A percentile compares a stretch with the other conserved stretches of the same genome.
phyloP scores from a whole-genome alignment of 2,329 filamentous ascomycete species.

The Volutella citrinella region DNA sequence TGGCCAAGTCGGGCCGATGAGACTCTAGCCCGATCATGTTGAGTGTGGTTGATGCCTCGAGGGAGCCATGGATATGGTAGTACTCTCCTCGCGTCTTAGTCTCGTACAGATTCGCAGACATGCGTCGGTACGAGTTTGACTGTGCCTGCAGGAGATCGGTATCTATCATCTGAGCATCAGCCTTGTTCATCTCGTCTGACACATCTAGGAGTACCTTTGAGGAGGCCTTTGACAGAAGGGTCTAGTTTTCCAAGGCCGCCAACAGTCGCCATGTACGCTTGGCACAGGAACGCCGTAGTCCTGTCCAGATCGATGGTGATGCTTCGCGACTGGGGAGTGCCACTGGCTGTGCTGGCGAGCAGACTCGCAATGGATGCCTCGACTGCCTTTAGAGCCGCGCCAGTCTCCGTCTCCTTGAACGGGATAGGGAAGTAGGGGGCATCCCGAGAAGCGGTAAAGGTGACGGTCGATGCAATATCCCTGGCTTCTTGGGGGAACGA shows the following conservation, averaged over 20 bases:
- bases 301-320: constrained; percentile 36
- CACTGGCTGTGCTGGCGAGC: constrained; percentile 26
- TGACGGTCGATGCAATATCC: constrained; percentile 22
- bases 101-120: constrained; percentile 70
- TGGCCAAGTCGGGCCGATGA: constrained; percentile 56
- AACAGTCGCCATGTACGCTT: constrained; percentile 34
- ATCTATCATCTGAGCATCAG: constrained; percentile 51
- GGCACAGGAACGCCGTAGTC: constrained; percentile 41
- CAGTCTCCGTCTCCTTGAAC: constrained; percentile 44
- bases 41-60: constrained; percentile 67
- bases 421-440: constrained; percentile 44
- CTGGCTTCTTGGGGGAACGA: constrained; percentile 28
- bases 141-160: constrained; percentile 71
- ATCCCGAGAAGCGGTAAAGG: constrained; percentile 33
- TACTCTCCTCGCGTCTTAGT: constrained; percentile 65
- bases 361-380: constrained; percentile 34
- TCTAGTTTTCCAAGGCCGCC: constrained; percentile 38
- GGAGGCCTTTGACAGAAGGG: constrained; percentile 26
- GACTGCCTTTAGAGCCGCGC: constrained; percentile 42
- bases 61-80: constrained; percentile 73
- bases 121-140: constrained; percentile 66
- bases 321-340: constrained; percentile 6
- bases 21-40: constrained; percentile 67
- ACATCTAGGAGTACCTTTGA: constrained; percentile 26
- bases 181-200: no score